Conservation (phyloP, 2,329 filamentous ascomycete genomes). For the Thielaviopsis punctulata region DNA sequence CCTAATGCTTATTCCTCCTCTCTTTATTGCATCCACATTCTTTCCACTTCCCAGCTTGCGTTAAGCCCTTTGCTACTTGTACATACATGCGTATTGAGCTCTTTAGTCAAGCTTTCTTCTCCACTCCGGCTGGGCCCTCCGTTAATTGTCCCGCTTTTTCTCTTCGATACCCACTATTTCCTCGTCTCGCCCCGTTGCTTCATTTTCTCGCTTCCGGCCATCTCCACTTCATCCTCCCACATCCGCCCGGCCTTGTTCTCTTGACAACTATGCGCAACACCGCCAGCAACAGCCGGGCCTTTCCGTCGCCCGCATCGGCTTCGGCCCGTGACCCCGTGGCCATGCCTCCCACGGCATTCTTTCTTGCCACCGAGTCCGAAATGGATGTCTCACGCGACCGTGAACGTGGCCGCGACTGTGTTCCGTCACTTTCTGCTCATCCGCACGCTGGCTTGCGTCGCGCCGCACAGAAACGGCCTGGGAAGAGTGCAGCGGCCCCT, state of each 20-base stretch:
- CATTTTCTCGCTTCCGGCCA: neutral
- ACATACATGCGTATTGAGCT: no score
- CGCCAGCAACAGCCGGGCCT: neutral
- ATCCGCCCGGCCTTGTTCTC: neutral
- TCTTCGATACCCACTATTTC: neutral
- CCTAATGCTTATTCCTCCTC: neutral
- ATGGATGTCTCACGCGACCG: no score
- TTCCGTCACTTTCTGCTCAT: neutral
- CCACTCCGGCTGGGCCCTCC: neutral
- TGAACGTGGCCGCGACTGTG: neutral
- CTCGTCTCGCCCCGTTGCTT: no score
- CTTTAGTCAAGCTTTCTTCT: no score
- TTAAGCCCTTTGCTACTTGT: neutral
- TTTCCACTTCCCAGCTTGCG: neutral
- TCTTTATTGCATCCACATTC: no score
- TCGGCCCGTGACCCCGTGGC: slow-evolving; percentile 18
- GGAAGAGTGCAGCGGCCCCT: neutral
- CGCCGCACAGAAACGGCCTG: neutral
- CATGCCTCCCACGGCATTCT: slow-evolving; percentile 28
- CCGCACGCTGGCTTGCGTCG: neutral
- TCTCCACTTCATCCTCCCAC: neutral
- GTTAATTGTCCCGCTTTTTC: neutral
- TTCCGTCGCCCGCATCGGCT: neutral
- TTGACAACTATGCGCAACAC: neutral
- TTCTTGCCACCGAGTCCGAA: slow-evolving; percentile 18